These are phyloP conservation scores for Ophiostoma sp. DNA, from an alignment of 2,329 filamentous ascomycete species.

Conservation along the genomic window DNA sequence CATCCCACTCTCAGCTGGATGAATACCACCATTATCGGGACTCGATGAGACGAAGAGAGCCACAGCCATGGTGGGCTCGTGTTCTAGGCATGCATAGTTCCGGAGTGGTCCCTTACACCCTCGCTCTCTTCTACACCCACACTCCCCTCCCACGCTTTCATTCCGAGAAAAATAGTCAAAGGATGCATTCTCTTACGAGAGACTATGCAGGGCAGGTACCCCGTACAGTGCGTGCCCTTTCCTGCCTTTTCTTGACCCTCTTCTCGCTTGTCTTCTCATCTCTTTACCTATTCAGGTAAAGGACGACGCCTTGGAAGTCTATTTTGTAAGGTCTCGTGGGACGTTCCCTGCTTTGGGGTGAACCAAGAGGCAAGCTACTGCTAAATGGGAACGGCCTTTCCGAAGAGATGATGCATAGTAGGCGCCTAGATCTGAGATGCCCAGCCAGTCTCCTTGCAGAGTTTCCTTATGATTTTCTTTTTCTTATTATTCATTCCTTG, in stretches of 20 bases:
- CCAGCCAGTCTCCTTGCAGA: not conserved
- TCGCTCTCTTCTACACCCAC: not conserved
- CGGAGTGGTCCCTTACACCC: not conserved
- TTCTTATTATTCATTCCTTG: no score
- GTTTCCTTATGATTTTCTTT: not conserved
- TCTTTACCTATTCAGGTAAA: not conserved
- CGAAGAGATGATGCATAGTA: not conserved
- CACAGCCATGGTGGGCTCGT: not conserved
- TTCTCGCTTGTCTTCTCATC: not conserved
- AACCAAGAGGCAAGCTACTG: not conserved
- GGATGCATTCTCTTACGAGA: conserved; percentile 9
- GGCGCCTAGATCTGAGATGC: not conserved
- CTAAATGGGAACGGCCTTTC: not conserved
- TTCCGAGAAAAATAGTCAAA: not conserved
- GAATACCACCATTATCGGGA: not conserved
- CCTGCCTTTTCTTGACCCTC: not conserved
- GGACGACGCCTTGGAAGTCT: not conserved
- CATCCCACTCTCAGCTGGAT: not conserved
- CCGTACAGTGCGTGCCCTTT: conserved; percentile 13
- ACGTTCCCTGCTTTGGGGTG: not conserved
- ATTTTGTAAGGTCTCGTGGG: not conserved
- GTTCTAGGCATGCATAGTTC: not conserved
- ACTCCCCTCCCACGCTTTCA: not conserved
- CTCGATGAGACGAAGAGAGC: not conserved
- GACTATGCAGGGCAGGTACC: not conserved